These are phyloP conservation scores for Nicotiana tabacum DNA, from an alignment of 257 asterid species.

Conservation along the genomic window DNA sequence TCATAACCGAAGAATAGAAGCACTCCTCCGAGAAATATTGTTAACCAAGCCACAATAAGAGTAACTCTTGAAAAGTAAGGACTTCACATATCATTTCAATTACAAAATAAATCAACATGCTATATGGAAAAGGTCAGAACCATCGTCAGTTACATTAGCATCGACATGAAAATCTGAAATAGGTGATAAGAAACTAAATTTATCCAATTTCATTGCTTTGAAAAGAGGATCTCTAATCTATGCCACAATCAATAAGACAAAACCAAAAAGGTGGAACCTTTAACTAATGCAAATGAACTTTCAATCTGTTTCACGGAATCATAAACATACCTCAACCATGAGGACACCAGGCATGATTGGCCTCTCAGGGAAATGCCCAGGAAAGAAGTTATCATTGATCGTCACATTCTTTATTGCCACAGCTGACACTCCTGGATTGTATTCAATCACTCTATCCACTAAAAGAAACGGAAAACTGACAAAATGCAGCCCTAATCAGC, in stretches of 20 bases:
- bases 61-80: not conserved
- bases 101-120: not conserved
- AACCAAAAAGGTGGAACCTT: too few species aligned
- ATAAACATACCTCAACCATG: conserved; percentile 71
- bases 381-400: conserved; percentile 83
- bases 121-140: not conserved
- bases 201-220: not conserved
- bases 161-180: not conserved
- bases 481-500: conserved; percentile 8
- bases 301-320: not conserved
- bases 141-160: not conserved
- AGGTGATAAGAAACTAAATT: not conserved
- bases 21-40: not conserved
- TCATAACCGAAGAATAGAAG: not conserved
- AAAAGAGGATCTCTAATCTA: not conserved
- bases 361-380: conserved; percentile 94
- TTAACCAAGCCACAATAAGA: not conserved
- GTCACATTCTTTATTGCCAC: conserved; percentile 93
- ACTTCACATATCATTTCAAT: not conserved
- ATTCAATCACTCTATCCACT: conserved; percentile 89
- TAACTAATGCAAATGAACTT: too few species aligned
- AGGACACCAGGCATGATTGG: conserved; percentile 98
- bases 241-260: too few species aligned
- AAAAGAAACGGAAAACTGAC: conserved; percentile 75
- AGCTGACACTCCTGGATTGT: conserved; percentile 77